Evolutionary conservation across 805 yeast species (phyloP).

Genomic region (Metschnikowia amazonensis): DNA sequence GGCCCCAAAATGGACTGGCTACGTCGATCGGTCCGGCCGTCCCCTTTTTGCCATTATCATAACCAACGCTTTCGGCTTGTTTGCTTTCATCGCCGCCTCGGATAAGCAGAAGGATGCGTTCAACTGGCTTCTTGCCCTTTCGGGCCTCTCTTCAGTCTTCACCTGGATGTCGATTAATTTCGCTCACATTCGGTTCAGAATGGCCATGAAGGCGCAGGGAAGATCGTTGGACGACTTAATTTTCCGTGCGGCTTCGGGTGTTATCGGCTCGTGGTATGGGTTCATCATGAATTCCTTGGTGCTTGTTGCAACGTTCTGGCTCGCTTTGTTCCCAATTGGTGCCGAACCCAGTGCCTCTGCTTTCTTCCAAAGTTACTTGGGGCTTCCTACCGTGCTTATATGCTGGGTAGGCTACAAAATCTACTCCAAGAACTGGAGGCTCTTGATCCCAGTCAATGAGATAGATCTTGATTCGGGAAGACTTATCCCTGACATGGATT

Average conservation of each 20-base stretch:
- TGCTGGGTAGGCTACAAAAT: conserved; percentile 25
- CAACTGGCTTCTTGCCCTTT: conserved; percentile 40
- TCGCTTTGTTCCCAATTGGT: conserved; percentile 27
- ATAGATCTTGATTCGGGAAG: conserved; percentile 29
- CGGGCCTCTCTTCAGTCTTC: conserved; percentile 41
- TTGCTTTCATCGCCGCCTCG: conserved; percentile 41
- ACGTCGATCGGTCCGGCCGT: conserved; percentile 39
- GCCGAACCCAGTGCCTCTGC: conserved; percentile 18
- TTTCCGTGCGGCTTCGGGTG: conserved; percentile 48
- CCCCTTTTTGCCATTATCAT: conserved; percentile 36
- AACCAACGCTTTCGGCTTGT: conserved; percentile 32
- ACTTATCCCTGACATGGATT: conserved; percentile 22
- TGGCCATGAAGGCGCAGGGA: conserved; percentile 40
- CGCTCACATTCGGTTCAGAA: conserved; percentile 40
- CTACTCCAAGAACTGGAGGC: conserved; percentile 19
- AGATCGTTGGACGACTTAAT: conserved; percentile 48
- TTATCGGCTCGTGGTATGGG: conserved; percentile 25
- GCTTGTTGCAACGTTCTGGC: conserved; percentile 27
- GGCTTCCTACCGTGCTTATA: conserved; percentile 22
- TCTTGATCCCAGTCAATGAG: conserved; percentile 19
- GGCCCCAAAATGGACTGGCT: conserved; percentile 34
- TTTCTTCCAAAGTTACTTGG: conserved; percentile 28
- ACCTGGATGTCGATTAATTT: conserved; percentile 43
- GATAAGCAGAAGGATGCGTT: conserved; percentile 36
- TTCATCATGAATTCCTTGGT: conserved; percentile 22